Conservation (phyloP, 768 basidiomycete genomes). For the Suillus brevipes region DNA sequence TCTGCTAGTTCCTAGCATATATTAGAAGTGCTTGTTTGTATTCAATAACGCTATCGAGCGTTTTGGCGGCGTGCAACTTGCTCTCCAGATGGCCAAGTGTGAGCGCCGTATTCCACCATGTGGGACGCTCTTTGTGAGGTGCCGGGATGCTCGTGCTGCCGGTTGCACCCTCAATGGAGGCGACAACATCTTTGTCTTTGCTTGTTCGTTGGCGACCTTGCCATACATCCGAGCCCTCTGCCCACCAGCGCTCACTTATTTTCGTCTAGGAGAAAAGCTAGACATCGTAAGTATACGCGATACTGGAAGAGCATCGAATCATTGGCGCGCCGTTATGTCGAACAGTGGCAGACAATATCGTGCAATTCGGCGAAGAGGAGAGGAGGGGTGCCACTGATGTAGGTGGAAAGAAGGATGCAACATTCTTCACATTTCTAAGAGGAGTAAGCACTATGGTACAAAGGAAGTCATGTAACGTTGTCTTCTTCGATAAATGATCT, state of each 20-base stretch:
- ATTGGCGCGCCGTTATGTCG: constrained; percentile 82
- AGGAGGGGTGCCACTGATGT: constrained; percentile 63
- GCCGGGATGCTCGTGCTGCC: constrained; percentile 34
- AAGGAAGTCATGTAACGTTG: constrained; percentile 19
- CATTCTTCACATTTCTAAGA: constrained; percentile 75
- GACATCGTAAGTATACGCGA: constrained; percentile 77
- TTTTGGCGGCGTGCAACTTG: constrained; percentile 67
- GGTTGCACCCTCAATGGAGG: constrained; percentile 50
- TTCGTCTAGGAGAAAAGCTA: constrained; percentile 68
- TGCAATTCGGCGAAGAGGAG: constrained; percentile 52
- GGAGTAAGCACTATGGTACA: constrained; percentile 10
- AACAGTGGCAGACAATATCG: constrained; percentile 62
- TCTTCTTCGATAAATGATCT: too few species aligned
- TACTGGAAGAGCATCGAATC: constrained; percentile 74
- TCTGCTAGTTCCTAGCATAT: constrained; percentile 87
- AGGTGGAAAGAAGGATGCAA: constrained; percentile 63
- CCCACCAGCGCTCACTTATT: constrained; percentile 82
- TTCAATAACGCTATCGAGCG: constrained; percentile 81
- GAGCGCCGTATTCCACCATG: constrained; percentile 82
- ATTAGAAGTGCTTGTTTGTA: constrained; percentile 73
- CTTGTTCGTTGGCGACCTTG: constrained; percentile 62
- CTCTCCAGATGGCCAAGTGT: constrained; percentile 90
- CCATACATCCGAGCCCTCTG: constrained; percentile 82
- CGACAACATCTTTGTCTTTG: constrained; percentile 56
- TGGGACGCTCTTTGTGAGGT: constrained; percentile 52